Base-by-base conservation (phyloP, 139 green algal genomes). In the Dunaliella primolecta region DNA sequence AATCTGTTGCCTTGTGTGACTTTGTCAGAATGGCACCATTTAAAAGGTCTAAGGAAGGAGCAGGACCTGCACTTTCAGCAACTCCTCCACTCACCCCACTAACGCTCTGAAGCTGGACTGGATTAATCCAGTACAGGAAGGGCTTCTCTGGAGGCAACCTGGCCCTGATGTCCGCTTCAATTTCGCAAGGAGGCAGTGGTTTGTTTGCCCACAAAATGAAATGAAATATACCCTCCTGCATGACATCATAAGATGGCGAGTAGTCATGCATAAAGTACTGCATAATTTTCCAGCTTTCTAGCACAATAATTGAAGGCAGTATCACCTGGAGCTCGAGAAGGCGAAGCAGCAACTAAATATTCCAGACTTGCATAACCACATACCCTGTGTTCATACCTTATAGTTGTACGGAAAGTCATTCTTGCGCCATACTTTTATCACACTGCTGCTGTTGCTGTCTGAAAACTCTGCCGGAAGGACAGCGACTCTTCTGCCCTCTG, bases 361-460 rank as follows among this genome's bases (percentile, higher is more conserved):
- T n/a, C n/a, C n/a, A n/a, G n/a, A n/a, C n/a, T n/a, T n/a, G n/a
- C n/a, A n/a, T n/a, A n/a, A n/a, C n/a, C n/a, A n/a, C n/a, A n/a
- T n/a, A n/a, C n/a, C n/a, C n/a, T n/a, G n/a, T n/a, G n/a, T n/a
- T n/a, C 71, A 2, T 11, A 80, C 75, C 75, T 32, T 2, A 36
- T 38, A 80, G 75, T 37, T 38, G n/a, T 80, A 80, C 2, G 75
- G 75, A 33, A 80, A 80, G 75, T 80, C 75, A 33, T 80, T 80
- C 27, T 38, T 23, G 2, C 75, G 75, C 75, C 75, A 80, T 2
- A 80, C 75, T 38, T 11, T 80, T n/a, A n/a, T n/a, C n/a, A 80
- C n/a, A 38, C n/a, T 23, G 11, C 2, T n/a, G n/a, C 29, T 33
- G 36, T 15, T 64, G 46, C 75, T 33, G 75, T 80, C 75, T 33